These are phyloP conservation scores for Arxiozyma slooffiae DNA, from an alignment of 1,139 yeast species.

Conservation along the genomic window DNA sequence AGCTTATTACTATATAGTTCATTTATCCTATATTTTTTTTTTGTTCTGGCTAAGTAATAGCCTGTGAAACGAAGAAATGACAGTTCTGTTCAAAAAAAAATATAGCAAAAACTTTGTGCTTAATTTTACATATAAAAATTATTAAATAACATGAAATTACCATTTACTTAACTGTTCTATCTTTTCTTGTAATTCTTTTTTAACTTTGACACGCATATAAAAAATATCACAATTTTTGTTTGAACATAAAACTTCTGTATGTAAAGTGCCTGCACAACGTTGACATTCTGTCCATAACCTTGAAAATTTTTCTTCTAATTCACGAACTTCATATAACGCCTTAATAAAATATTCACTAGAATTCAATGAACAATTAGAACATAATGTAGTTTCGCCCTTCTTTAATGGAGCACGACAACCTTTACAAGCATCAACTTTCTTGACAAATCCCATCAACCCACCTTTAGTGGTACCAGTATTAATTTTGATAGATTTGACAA, in stretches of 20 bases:
- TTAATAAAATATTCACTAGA: constrained; percentile 74
- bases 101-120: neutral
- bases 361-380: constrained; percentile 64
- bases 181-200: constrained; percentile 69
- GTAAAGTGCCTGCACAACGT: constrained; percentile 90
- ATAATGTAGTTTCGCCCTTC: constrained; percentile 66
- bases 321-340: constrained; percentile 70
- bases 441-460: constrained; percentile 85
- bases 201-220: constrained; percentile 93
- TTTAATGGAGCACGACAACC: constrained; percentile 77
- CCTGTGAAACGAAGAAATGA: too few species aligned
- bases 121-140: too few species aligned
- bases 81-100: neutral
- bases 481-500: constrained; percentile 40
- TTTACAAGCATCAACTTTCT: constrained; percentile 78
- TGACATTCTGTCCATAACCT: constrained; percentile 98
- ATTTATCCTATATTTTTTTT: too few species aligned
- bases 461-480: constrained; percentile 52
- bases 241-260: constrained; percentile 90
- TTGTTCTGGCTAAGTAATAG: neutral
- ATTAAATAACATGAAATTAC: constrained; percentile 17
- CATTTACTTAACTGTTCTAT: constrained; percentile 61
- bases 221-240: constrained; percentile 96
- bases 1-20: neutral
- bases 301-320: constrained; percentile 72